These are phyloP conservation scores for Tuber magnatum DNA, from an alignment of 495 filamentous ascomycete species.

Conservation along the genomic window DNA sequence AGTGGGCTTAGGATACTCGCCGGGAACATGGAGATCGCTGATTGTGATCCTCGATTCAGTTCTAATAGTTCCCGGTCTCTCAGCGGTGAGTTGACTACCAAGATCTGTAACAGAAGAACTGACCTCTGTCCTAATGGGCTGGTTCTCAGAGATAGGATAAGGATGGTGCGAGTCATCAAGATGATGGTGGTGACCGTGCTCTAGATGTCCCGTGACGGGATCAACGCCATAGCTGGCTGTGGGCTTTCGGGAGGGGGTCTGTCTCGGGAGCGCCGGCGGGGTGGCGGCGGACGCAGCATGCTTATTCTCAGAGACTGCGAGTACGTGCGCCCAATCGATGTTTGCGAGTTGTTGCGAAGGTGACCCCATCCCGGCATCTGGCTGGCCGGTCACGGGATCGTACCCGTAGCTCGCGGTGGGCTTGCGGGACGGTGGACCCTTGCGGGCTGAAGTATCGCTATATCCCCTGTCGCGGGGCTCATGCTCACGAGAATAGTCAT, in stretches of 20 bases:
- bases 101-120: conserved; percentile 19
- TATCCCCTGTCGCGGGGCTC: conserved; percentile 19
- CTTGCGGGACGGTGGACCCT: conserved; percentile 44
- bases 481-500: conserved; percentile 27
- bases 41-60: conserved; percentile 37
- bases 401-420: conserved; percentile 43
- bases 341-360: conserved; percentile 14
- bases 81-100: conserved; percentile 6
- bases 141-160: conserved; percentile 27
- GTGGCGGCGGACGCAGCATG: neutral
- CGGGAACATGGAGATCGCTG: conserved; percentile 52
- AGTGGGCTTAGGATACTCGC: conserved; percentile 50
- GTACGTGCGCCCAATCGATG: conserved; percentile 30
- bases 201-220: conserved; percentile 37
- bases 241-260: conserved; percentile 47
- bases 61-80: conserved; percentile 23
- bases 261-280: conserved; percentile 36
- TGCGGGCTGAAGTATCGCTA: conserved; percentile 18
- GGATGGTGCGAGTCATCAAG: neutral
- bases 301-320: conserved; percentile 31
- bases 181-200: conserved; percentile 31
- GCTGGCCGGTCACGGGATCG: conserved; percentile 40
- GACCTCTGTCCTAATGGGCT: conserved; percentile 24
- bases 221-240: conserved; percentile 43
- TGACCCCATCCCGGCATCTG: conserved; percentile 19